Evolutionary conservation across 306 rosid genomes (phyloP).

Genomic region (Dryas drummondii): DNA sequence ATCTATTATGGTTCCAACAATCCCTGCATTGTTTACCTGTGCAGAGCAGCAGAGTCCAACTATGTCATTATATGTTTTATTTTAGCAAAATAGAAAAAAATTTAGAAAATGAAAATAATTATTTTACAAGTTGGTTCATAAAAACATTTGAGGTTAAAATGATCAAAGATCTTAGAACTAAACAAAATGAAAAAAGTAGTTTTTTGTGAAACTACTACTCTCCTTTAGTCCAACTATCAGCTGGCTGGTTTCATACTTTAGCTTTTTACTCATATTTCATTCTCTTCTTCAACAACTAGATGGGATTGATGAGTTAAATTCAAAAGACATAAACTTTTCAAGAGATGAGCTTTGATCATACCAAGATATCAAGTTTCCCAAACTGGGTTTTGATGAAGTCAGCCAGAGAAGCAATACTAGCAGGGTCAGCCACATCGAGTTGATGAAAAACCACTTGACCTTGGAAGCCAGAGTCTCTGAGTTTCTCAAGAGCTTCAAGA

Average conservation of each 20-base stretch:
- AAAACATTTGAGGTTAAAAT: too few species aligned
- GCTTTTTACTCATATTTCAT: background rate
- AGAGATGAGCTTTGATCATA: background rate
- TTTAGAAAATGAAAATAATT: too few species aligned
- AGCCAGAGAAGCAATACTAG: slow-evolving; percentile 20
- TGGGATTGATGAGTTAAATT: background rate
- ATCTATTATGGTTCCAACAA: slow-evolving; percentile 29
- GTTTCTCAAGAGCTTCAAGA: slow-evolving; percentile 30
- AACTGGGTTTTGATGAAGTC: slow-evolving; percentile 28
- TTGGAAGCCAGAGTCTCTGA: slow-evolving; percentile 13
- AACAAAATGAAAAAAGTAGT: too few species aligned
- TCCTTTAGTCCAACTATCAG: too few species aligned
- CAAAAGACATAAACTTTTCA: background rate
- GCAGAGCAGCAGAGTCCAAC: background rate
- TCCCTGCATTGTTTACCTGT: slow-evolving; percentile 55
- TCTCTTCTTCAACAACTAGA: background rate
- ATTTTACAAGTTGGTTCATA: background rate
- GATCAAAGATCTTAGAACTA: background rate
- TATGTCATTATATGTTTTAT: background rate
- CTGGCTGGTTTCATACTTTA: too few species aligned
- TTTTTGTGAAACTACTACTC: too few species aligned
- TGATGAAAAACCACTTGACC: slow-evolving; percentile 29
- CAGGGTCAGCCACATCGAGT: slow-evolving; percentile 36
- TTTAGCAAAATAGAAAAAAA: background rate
- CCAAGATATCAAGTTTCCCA: slow-evolving; percentile 37